Evolutionary conservation across 495 filamentous ascomycete genomes (phyloP).

Genomic region (Penicillium simplicissimum): DNA sequence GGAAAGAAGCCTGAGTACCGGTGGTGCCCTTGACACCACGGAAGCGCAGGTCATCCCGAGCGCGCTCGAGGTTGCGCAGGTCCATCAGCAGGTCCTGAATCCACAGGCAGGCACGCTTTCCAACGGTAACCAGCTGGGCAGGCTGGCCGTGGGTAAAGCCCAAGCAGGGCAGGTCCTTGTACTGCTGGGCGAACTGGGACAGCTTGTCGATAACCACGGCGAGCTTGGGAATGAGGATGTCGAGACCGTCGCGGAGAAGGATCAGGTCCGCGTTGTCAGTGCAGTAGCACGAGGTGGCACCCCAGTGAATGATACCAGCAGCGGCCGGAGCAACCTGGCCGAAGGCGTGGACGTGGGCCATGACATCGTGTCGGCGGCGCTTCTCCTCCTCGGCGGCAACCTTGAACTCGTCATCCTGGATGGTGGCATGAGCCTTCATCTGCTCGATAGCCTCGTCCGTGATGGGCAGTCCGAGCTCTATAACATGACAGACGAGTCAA

Average conservation of each 20-base stretch:
- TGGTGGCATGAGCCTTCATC: slow-evolving; percentile 68
- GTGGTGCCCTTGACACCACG: slow-evolving; percentile 82
- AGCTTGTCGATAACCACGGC: slow-evolving; percentile 84
- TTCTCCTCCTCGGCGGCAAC: slow-evolving; percentile 80
- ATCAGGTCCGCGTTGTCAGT: slow-evolving; percentile 92
- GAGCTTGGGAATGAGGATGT: slow-evolving; percentile 80
- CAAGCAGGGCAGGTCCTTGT: slow-evolving; percentile 64
- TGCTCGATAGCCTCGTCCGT: slow-evolving; percentile 69
- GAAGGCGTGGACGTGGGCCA: slow-evolving; percentile 74
- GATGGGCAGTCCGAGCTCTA: slow-evolving; percentile 58
- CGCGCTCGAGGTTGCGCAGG: slow-evolving; percentile 75
- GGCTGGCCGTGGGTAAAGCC: slow-evolving; percentile 88
- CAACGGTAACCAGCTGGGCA: slow-evolving; percentile 80
- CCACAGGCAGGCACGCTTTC: slow-evolving; percentile 73
- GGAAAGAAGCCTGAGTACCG: slow-evolving; percentile 77
- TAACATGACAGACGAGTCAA: slow-evolving; percentile 30
- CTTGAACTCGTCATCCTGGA: slow-evolving; percentile 79
- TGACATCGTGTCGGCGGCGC: slow-evolving; percentile 68
- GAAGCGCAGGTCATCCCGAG: slow-evolving; percentile 73
- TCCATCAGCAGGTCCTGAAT: slow-evolving; percentile 88
- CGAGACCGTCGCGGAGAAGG: slow-evolving; percentile 70
- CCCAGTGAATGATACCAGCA: slow-evolving; percentile 85
- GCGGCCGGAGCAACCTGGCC: slow-evolving; percentile 75
- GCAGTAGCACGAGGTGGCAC: slow-evolving; percentile 64
- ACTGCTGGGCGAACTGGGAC: slow-evolving; percentile 70